Percentiles rank a stretch among this genome's conserved stretches.
These are phyloP conservation scores for Fraxinus ornus DNA, from an alignment of 305 asterid species.

Conservation along the genomic window DNA sequence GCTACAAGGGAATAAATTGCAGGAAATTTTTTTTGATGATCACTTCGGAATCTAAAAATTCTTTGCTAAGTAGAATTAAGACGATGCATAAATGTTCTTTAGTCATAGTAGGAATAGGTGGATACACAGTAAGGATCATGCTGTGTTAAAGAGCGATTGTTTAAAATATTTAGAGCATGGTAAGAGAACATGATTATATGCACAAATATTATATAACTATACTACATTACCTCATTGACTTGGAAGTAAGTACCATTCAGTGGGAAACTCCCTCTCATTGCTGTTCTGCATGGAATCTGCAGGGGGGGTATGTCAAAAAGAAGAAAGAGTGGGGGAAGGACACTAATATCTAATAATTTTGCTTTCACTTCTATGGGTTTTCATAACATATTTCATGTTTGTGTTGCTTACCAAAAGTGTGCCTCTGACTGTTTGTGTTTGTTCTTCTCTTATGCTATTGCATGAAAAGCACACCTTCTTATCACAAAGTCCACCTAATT, in stretches of 20 bases:
- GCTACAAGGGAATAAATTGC: neutral
- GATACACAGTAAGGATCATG: neutral
- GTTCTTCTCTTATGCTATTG: slow-evolving; percentile 64
- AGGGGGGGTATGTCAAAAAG: slow-evolving; percentile 19
- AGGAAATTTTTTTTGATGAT: neutral
- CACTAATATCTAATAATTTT: neutral
- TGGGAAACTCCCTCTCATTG: slow-evolving; percentile 92
- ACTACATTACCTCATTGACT: slow-evolving; percentile 71
- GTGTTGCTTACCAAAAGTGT: slow-evolving; percentile 74
- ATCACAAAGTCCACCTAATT: slow-evolving; percentile 54
- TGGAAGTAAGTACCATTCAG: slow-evolving; percentile 94
- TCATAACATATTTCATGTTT: slow-evolving; percentile 9
- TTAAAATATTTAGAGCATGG: neutral
- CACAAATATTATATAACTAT: neutral
- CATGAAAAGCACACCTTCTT: slow-evolving; percentile 67
- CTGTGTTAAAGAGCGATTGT: neutral
- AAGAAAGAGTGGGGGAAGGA: neutral
- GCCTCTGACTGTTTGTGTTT: slow-evolving; percentile 77
- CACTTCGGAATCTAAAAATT: neutral
- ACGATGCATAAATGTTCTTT: neutral
- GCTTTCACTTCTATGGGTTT: slow-evolving; percentile 5
- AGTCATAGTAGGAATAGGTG: neutral
- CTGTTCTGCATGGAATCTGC: slow-evolving; percentile 91
- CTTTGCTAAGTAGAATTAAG: neutral
- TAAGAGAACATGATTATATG: neutral